Evolutionary conservation across 2,329 filamentous ascomycete genomes (phyloP).

Genomic region (Ophiostoma sp.): DNA sequence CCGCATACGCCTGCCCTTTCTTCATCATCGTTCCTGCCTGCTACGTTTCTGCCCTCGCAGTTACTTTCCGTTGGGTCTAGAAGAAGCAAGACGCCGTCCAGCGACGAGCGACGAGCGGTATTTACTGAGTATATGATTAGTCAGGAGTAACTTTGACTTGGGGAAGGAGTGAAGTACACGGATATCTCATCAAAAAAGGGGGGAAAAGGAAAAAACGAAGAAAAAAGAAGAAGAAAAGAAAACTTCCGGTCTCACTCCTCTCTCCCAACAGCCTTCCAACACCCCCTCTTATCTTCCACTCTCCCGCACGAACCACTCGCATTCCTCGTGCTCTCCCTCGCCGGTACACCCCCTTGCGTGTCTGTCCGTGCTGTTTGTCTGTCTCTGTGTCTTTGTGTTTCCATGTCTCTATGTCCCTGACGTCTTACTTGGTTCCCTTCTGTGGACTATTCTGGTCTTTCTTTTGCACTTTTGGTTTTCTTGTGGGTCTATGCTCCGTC

Average conservation of each 20-base stretch:
- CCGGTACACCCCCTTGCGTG: not conserved
- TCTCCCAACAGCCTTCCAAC: not conserved
- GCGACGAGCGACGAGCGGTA: not conserved
- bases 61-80: not conserved
- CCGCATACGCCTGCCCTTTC: not conserved
- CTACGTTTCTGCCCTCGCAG: not conserved
- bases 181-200: not conserved
- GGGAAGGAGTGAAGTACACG: not conserved
- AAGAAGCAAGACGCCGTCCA: not conserved
- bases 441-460: not conserved
- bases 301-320: not conserved
- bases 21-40: not conserved
- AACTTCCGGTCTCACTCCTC: not conserved
- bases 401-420: not conserved
- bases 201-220: not conserved
- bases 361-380: not conserved
- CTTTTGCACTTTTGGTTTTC: not conserved
- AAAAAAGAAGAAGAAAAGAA: not conserved
- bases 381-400: not conserved
- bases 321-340: conserved; percentile 6
- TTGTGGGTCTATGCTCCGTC: not conserved
- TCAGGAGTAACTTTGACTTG: not conserved
- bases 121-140: not conserved
- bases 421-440: not conserved
- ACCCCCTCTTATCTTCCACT: not conserved